These are phyloP conservation scores for Pseudoturritis turrita DNA, from an alignment of 345 rosid genomes.

Conservation along the genomic window DNA sequence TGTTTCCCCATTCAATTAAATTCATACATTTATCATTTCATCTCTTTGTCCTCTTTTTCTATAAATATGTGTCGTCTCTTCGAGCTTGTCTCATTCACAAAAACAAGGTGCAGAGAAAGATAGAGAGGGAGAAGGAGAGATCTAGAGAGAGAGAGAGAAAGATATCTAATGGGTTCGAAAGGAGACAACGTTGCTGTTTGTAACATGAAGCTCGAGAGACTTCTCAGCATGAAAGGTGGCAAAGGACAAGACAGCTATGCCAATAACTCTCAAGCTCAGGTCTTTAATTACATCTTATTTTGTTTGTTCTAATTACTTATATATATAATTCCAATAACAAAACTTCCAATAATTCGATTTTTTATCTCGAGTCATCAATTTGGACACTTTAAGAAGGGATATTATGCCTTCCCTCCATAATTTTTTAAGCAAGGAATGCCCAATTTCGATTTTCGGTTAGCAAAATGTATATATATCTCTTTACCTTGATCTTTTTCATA, in stretches of 20 bases:
- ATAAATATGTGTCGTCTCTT: slow-evolving; percentile 18
- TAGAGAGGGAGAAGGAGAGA: not conserved
- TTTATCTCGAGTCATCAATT: not conserved
- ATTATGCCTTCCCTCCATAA: too few species aligned
- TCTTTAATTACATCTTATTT: slow-evolving; percentile 13
- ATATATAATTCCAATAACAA: not conserved
- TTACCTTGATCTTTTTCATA: too few species aligned
- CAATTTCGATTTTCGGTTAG: not conserved
- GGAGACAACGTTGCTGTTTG: slow-evolving; percentile 62
- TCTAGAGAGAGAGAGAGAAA: not conserved
- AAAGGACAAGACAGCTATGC: slow-evolving; percentile 90
- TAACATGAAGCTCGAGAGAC: slow-evolving; percentile 67
- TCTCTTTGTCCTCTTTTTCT: slow-evolving; percentile 10
- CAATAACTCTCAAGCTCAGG: slow-evolving; percentile 97
- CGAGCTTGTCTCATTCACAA: slow-evolving; percentile 20
- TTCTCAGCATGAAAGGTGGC: slow-evolving; percentile 96
- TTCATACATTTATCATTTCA: slow-evolving; percentile 10
- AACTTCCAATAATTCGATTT: not conserved
- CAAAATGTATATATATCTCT: too few species aligned
- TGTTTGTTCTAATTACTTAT: not conserved
- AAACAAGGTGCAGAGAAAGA: not conserved
- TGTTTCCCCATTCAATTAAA: slow-evolving; percentile 28
- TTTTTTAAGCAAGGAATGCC: not conserved
- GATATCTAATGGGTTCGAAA: slow-evolving; percentile 48
- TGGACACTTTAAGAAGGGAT: not conserved